Evolutionary conservation across 2,329 filamentous ascomycete species (phyloP), one percentile per base, ranked within the genome.

Genomic region (Myriosclerotinia scirpicola): DNA sequence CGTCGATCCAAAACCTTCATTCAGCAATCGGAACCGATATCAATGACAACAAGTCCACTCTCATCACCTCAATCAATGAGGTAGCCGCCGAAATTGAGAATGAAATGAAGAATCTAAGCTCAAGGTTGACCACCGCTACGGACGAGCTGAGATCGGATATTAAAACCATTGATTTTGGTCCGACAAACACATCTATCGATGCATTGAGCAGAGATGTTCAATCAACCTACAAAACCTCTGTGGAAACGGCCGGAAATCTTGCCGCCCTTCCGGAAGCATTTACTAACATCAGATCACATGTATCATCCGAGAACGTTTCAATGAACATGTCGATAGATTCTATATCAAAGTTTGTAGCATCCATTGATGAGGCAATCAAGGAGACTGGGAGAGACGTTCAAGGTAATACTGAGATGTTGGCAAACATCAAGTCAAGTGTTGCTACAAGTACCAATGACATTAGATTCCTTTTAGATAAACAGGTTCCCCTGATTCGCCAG

Each of bases 381-480:
- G 64, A 66, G 64, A 66, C 64, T 53, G 64, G 64, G 58, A 66
- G 64, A 61, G 64, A 61, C 46, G 46, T 66, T 42, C 64, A 66
- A 61, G 48, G 64, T 61, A 66, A 66, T 54, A 61, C 64, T 52
- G 64, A 66, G 58, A 61, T 66, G 26, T 66, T 66, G 64, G 54
- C 64, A 60, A 66, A 66, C 22, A 61, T 66, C 48, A 53, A 66
- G 64, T 66, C 64, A 61, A 61, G 64, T 42, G 42, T 66, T 42
- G 58, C 64, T 53, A 61, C 55, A 61, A 66, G 64, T 66, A 61
- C 64, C 64, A 52, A 66, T 61, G 64, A 66, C 55, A 66, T 69
- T 46, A 59, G 59, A 26, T 64, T 46, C 30, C 63, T 69, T 61
- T 15, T 69, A 46, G 54, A 68, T 62, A 65, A 68, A 46, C 63